These are phyloP conservation scores for Candida khao-thaluensis DNA, from an alignment of 805 yeast species.

Conservation along the genomic window DNA sequence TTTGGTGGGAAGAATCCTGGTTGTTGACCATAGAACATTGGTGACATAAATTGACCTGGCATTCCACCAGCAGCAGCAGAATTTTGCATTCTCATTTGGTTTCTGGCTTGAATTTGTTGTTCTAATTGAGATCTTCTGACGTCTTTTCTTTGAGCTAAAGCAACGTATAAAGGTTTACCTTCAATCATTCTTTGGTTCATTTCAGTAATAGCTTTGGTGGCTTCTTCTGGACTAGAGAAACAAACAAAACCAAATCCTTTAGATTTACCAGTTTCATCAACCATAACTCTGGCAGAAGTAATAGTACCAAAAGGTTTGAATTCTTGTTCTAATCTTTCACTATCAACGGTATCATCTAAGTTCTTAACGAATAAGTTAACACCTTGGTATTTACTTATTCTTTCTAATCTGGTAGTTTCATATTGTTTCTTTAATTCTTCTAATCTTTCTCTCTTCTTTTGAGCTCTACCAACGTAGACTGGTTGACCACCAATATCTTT, in stretches of 20 bases:
- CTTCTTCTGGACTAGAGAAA: conserved; percentile 97
- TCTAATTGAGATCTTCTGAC: conserved; percentile 95
- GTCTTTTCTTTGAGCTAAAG: conserved; percentile 97
- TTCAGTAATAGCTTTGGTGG: conserved; percentile 96
- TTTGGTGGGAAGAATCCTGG: conserved; percentile 84
- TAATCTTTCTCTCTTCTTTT: conserved; percentile 96
- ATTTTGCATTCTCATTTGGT: conserved; percentile 97
- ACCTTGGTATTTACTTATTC: conserved; percentile 92
- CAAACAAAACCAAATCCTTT: conserved; percentile 99
- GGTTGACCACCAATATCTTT: conserved; percentile 80
- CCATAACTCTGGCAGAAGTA: conserved; percentile 95
- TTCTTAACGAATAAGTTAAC: conserved; percentile 95
- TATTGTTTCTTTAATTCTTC: conserved; percentile 94
- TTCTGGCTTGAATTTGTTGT: conserved; percentile 97
- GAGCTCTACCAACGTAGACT: conserved; percentile 97
- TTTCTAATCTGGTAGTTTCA: conserved; percentile 89
- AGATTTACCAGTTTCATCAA: conserved; percentile 90
- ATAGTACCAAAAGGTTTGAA: conserved; percentile 91
- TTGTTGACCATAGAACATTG: conserved; percentile 84
- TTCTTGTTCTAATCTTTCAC: conserved; percentile 87
- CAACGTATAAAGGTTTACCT: conserved; percentile 96
- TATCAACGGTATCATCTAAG: conserved; percentile 90
- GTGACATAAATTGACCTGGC: conserved; percentile 84
- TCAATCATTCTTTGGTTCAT: conserved; percentile 96
- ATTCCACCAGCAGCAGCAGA: conserved; percentile 80